A percentile compares a stretch with the other conserved stretches of the same genome.
These are phyloP conservation scores for Phytopythium sindhum DNA, from an alignment of 352 stramenopile species.

Conservation along the genomic window DNA sequence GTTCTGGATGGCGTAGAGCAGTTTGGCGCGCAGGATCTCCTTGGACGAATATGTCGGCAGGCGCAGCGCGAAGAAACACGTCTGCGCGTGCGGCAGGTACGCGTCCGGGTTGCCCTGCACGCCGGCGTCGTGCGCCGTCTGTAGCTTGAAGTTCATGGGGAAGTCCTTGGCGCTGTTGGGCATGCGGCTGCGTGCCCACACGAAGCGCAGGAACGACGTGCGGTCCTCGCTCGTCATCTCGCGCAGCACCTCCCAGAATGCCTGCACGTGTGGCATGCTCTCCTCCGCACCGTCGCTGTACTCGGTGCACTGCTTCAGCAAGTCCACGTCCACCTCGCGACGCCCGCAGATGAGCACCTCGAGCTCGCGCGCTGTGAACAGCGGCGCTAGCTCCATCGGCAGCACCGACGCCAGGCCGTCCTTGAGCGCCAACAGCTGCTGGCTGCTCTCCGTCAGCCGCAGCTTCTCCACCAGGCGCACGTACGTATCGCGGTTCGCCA, in stretches of 20 bases:
- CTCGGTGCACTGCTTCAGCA: constrained; percentile 94
- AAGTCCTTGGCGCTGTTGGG: constrained; percentile 97
- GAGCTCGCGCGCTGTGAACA: constrained; percentile 96
- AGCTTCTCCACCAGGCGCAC: constrained; percentile 66
- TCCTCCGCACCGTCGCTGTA: constrained; percentile 95
- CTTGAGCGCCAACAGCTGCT: constrained; percentile 73
- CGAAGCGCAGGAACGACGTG: constrained; percentile 97
- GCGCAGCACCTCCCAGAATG: constrained; percentile 96
- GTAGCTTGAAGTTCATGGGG: constrained; percentile 93
- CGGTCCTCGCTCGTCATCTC: constrained; percentile 95
- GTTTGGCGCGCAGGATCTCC: constrained; percentile 77
- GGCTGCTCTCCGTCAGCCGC: constrained; percentile 73
- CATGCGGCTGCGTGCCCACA: constrained; percentile 96
- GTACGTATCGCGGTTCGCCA: constrained; percentile 57
- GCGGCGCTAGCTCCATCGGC: constrained; percentile 93
- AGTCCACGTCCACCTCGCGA: constrained; percentile 95
- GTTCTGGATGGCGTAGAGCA: constrained; percentile 95
- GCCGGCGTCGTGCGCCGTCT: constrained; percentile 81
- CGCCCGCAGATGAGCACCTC: constrained; percentile 96
- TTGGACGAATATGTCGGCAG: constrained; percentile 94
- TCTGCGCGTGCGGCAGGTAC: constrained; percentile 98
- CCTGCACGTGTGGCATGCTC: constrained; percentile 85
- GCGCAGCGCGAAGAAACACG: constrained; percentile 98
- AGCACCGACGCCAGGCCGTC: constrained; percentile 93
- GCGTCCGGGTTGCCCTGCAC: constrained; percentile 72